These are phyloP conservation scores for Dimargaris xerosporica DNA, from an alignment of 192 early-diverging fungal species.

Conservation along the genomic window DNA sequence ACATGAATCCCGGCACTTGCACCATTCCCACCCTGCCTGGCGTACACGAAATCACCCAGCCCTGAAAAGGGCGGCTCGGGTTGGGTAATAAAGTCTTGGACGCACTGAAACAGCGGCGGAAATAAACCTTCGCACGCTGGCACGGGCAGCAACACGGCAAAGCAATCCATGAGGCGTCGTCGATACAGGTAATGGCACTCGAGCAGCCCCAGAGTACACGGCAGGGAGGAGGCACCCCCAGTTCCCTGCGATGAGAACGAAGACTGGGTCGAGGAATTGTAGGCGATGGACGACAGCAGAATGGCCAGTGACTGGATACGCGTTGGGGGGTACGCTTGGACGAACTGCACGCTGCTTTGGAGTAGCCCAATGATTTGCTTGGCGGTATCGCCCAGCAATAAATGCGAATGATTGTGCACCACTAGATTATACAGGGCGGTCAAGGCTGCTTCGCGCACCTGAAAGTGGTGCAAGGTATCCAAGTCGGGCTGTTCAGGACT, in stretches of 20 bases:
- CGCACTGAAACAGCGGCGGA: conserved; percentile 4
- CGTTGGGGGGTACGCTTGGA: conserved; percentile 14
- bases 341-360: conserved; percentile 52
- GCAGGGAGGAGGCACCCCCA: neutral
- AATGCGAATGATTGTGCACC: conserved; percentile 40
- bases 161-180: conserved; percentile 11
- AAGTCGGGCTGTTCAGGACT: neutral
- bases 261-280: neutral
- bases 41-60: conserved; percentile 11
- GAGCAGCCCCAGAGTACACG: conserved; percentile 3
- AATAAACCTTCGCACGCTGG: neutral
- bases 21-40: neutral
- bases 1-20: neutral
- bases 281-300: neutral
- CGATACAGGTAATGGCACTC: conserved; percentile 19
- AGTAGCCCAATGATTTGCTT: conserved; percentile 60
- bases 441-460: conserved; percentile 47
- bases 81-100: neutral
- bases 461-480: conserved; percentile 17
- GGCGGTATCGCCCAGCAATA: conserved; percentile 55
- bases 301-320: neutral
- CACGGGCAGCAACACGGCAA: conserved; percentile 1
- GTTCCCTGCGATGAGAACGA: neutral
- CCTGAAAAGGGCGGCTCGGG: conserved; percentile 5
- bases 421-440: conserved; percentile 58